phyloP scores from a whole-genome alignment of 2,329 filamentous ascomycete genomes.

The Aspergillus tubingensis region DNA sequence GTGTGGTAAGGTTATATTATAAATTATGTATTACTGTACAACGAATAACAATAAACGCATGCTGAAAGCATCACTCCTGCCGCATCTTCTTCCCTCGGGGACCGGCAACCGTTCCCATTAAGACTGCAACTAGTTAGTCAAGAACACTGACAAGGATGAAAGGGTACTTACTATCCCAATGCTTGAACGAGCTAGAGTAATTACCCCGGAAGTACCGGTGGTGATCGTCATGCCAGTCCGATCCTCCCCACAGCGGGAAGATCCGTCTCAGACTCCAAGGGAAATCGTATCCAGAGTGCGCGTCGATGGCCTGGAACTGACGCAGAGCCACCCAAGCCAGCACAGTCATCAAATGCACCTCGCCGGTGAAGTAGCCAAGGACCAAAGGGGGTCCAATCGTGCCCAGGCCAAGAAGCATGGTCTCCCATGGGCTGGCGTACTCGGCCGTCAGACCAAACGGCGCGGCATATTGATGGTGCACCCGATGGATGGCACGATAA shows the following conservation, averaged over 20 bases:
- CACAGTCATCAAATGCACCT: slow-evolving; percentile 94
- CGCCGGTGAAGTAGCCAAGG: slow-evolving; percentile 74
- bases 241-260: slow-evolving; percentile 87
- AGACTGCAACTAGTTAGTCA: slow-evolving; percentile 12
- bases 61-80: neutral
- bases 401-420: slow-evolving; percentile 86
- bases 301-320: slow-evolving; percentile 93
- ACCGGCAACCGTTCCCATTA: slow-evolving; percentile 27
- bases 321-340: slow-evolving; percentile 89
- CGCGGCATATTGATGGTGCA: slow-evolving; percentile 96
- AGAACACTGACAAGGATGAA: neutral
- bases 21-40: too few relatives aligned
- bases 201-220: slow-evolving; percentile 98
- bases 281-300: slow-evolving; percentile 96
- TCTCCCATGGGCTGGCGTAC: slow-evolving; percentile 94
- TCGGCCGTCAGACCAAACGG: slow-evolving; percentile 93
- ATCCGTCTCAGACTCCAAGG: slow-evolving; percentile 92
- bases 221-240: slow-evolving; percentile 90
- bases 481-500: slow-evolving; percentile 95
- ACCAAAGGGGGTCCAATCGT: slow-evolving; percentile 77
- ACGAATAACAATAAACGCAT: too few relatives aligned
- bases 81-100: slow-evolving; percentile 21
- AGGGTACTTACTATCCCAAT: slow-evolving; percentile 70
- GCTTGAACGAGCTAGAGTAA: slow-evolving; percentile 93
- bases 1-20: too few relatives aligned